These are phyloP conservation scores for Candida pseudofarinosa DNA, from an alignment of 805 yeast genomes.

Conservation along the genomic window DNA sequence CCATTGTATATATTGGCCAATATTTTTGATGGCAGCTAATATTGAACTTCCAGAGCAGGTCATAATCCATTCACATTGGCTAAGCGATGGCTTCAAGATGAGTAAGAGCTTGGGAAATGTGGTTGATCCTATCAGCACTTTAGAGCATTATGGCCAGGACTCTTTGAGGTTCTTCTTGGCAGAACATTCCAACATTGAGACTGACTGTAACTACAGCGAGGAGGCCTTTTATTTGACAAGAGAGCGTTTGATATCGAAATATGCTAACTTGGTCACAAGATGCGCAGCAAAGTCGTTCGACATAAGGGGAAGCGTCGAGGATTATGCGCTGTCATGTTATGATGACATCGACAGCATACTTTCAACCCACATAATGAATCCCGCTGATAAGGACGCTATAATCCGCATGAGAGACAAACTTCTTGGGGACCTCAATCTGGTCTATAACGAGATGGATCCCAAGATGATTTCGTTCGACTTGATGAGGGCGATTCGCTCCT, in stretches of 20 bases:
- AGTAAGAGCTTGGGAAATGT: constrained; percentile 91
- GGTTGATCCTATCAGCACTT: constrained; percentile 77
- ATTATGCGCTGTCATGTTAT: constrained; percentile 17
- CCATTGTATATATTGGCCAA: constrained; percentile 94
- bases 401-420: constrained; percentile 19
- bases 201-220: constrained; percentile 78
- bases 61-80: constrained; percentile 93
- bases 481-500: constrained; percentile 49
- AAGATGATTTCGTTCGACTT: constrained; percentile 47
- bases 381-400: constrained; percentile 9
- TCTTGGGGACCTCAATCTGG: constrained; percentile 23
- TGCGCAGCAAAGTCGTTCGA: constrained; percentile 68
- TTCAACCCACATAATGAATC: constrained; percentile 2
- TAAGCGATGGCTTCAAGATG: constrained; percentile 87
- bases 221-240: constrained; percentile 48
- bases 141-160: constrained; percentile 65
- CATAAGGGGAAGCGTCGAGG: constrained; percentile 42
- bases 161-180: constrained; percentile 69
- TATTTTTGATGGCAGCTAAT: constrained; percentile 79
- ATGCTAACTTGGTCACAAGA: constrained; percentile 74
- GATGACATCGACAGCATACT: constrained; percentile 21
- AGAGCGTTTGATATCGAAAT: constrained; percentile 71
- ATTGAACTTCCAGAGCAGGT: constrained; percentile 66
- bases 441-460: constrained; percentile 37
- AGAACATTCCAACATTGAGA: constrained; percentile 68